A percentile compares a stretch with the other conserved stretches of the same genome.
phyloP scores from a whole-genome alignment of 2,329 filamentous ascomycete genomes.

The Leptographium lundbergii region DNA sequence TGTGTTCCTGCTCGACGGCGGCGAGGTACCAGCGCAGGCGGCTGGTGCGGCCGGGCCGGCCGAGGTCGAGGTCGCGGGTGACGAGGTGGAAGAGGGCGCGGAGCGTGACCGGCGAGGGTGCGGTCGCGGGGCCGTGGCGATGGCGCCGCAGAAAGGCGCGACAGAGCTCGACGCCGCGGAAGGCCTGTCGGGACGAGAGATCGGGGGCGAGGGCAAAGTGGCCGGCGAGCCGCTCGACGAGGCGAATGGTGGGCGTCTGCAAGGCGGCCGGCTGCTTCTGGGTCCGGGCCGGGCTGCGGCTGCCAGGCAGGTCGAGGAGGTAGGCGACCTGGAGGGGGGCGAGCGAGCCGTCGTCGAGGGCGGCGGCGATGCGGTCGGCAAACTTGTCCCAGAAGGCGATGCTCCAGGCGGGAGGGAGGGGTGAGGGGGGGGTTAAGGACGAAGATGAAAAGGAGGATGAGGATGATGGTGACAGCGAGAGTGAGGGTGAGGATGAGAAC shows the following conservation, averaged over 20 bases:
- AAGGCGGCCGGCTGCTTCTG: not conserved
- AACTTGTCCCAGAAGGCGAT: conserved; percentile 15
- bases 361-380: conserved; percentile 3
- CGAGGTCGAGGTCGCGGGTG: conserved; percentile 22
- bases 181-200: conserved; percentile 12
- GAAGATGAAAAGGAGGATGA: too few relatives aligned
- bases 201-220: conserved; percentile 12
- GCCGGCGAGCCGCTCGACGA: conserved; percentile 13
- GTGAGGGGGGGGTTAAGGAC: too few relatives aligned
- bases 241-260: conserved; percentile 7
- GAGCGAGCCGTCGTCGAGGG: conserved; percentile 4
- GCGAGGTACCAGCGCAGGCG: conserved; percentile 24
- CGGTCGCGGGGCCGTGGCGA: not conserved
- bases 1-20: conserved; percentile 18
- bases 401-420: conserved; percentile 10
- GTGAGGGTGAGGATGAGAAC: too few relatives aligned
- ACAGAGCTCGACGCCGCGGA: conserved; percentile 21
- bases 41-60: conserved; percentile 19
- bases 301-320: conserved; percentile 6
- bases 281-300: too few relatives aligned
- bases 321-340: conserved; percentile 4
- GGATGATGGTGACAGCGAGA: too few relatives aligned
- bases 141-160: conserved; percentile 16
- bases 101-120: conserved; percentile 15
- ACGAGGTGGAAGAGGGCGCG: conserved; percentile 20